Evolutionary conservation across 345 rosid species (phyloP), one percentile per base, ranked within the genome.

Genomic region (Firmiana major): DNA sequence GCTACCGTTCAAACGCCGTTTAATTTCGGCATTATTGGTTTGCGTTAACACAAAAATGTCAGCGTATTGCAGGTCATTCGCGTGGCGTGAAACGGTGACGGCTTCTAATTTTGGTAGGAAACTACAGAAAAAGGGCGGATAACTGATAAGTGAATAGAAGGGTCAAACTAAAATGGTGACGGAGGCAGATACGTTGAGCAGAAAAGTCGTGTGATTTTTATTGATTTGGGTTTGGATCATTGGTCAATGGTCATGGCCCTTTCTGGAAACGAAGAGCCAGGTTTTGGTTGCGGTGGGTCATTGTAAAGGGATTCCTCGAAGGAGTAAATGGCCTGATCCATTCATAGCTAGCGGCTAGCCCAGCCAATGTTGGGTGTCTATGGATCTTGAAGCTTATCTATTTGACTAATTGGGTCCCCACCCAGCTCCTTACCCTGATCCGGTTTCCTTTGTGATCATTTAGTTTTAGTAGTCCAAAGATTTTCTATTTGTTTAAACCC

Each of bases 1-100:
- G 42, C n/a, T 13, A 68, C n/a, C 55, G 73, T 68, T 45, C 45
- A 68, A 22, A 40, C 24, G 45, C 73, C 34, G 73, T 45, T 68
- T 12, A 24, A 19, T 40, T 65, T 34, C 21, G 49, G 22, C 28
- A 5, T 40, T 65, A 19, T 4, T 36, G 9, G 13, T 0, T 3
- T n/a, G 12, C 10, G 7, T n/a, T 1, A n/a, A n/a, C 7, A 9
- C 15, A 1, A 21, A 68, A 68, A 45, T 55, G 73, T 12, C 38
- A 24, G 6, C 73, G n/a, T 68, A 1, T 68, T 43, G 0, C 11
- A 45, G 72, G 48, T 43, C 21, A 67, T 13, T 11, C 24, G 28
- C 34, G 34, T 67, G 15, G 4, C 46, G 2, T 24, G 36, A 24
- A 45, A 51, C 72, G 73, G 73, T 68, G 73, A 68, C 73, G 74